phyloP scores from a whole-genome alignment of 2,329 filamentous ascomycete species.

The Colletotrichum scovillei region DNA sequence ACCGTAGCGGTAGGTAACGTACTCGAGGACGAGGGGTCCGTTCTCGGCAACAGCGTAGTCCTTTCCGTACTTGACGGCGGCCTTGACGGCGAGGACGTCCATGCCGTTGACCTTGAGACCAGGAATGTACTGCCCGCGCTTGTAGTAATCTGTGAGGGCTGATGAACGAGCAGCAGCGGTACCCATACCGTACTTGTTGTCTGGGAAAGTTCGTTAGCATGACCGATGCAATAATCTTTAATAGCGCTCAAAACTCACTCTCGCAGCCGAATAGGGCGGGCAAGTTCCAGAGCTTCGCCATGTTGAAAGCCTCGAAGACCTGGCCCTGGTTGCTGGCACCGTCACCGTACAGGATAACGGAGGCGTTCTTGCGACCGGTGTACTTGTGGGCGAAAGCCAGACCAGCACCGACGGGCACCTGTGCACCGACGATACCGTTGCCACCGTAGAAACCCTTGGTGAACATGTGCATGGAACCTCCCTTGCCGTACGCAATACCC shows the following conservation, averaged over 20 bases:
- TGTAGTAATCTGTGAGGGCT: constrained; percentile 99
- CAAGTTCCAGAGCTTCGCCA: constrained; percentile 99
- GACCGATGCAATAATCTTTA: not conserved
- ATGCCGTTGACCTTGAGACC: constrained; percentile 99
- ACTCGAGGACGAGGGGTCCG: constrained; percentile 96
- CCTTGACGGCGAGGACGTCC: constrained; percentile 98
- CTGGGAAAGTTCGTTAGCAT: constrained; percentile 58
- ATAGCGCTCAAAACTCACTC: constrained; percentile 71
- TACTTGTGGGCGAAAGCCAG: constrained; percentile 98
- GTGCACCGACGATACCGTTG: constrained; percentile 98
- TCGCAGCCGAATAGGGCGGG: constrained; percentile 97
- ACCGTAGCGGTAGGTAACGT: constrained; percentile 99
- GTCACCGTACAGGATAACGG: constrained; percentile 94
- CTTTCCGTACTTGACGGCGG: constrained; percentile 93
- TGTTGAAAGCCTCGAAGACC: constrained; percentile 99
- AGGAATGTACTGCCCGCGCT: constrained; percentile 99
- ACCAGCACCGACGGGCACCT: constrained; percentile 96
- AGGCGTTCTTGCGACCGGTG: constrained; percentile 85
- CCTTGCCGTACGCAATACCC: constrained; percentile 98
- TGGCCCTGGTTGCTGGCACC: constrained; percentile 99
- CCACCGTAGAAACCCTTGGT: constrained; percentile 97
- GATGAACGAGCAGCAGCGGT: constrained; percentile 94
- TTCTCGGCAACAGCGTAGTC: constrained; percentile 85
- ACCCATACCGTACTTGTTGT: constrained; percentile 99
- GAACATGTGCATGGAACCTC: constrained; percentile 99